These are phyloP conservation scores for Cutaneotrichosporon sp. DNA, from an alignment of 1,284 basidiomycete genomes.

Conservation along the genomic window DNA sequence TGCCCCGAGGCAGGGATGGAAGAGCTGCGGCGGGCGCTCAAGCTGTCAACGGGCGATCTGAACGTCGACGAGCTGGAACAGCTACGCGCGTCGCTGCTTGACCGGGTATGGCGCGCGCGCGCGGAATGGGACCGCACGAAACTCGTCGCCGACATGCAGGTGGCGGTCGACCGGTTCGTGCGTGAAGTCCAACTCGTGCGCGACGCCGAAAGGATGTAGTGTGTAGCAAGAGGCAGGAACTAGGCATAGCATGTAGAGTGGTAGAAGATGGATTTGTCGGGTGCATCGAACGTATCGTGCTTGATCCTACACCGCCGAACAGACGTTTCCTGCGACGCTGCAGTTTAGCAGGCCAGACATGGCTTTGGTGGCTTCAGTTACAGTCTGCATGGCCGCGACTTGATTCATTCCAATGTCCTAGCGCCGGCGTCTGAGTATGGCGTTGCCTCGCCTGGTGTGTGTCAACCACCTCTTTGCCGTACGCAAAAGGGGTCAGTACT, in stretches of 20 bases:
- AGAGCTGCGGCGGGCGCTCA: constrained; percentile 21
- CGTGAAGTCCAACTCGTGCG: constrained; percentile 13
- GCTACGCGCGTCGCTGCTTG: constrained; percentile 75
- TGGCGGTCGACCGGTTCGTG: constrained; percentile 19
- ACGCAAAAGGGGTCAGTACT: no score
- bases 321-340: no score
- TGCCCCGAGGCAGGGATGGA: constrained; percentile 24
- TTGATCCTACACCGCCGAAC: no score
- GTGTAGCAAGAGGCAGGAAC: not conserved
- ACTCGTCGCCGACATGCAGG: constrained; percentile 58
- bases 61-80: constrained; percentile 90
- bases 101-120: constrained; percentile 72
- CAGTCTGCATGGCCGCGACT: no score
- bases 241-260: not conserved
- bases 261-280: not conserved
- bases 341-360: no score
- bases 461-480: no score
- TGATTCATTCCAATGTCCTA: no score
- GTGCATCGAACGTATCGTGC: no score
- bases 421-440: no score
- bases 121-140: constrained; percentile 73
- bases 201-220: not conserved
- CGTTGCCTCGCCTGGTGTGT: no score
- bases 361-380: no score
- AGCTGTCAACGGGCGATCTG: constrained; percentile 53